A percentile compares a stretch with the other conserved stretches of the same genome.
phyloP scores from a whole-genome alignment of 2,329 filamentous ascomycete genomes.

The Xylaria sp. region DNA sequence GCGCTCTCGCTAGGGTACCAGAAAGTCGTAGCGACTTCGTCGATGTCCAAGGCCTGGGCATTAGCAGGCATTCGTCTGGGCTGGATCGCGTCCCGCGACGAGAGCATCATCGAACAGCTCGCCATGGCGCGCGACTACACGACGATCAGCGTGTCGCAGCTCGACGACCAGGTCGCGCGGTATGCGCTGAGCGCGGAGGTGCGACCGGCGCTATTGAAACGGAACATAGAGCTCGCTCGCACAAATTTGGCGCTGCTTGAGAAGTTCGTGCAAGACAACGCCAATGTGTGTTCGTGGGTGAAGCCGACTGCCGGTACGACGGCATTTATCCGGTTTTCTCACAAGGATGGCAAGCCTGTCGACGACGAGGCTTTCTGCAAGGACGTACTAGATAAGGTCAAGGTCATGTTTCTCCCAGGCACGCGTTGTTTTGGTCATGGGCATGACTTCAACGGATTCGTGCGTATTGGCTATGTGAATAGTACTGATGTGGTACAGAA shows the following conservation, averaged over 20 bases:
- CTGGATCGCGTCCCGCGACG: constrained; percentile 79
- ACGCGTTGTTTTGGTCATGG: constrained; percentile 74
- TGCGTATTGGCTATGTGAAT: constrained; percentile 80
- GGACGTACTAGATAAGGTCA: constrained; percentile 72
- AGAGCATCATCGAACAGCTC: constrained; percentile 69
- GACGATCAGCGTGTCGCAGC: constrained; percentile 83
- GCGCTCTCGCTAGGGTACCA: constrained; percentile 77
- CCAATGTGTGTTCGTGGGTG: constrained; percentile 70
- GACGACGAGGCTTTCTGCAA: constrained; percentile 79
- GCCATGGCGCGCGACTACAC: constrained; percentile 80
- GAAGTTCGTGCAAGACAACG: constrained; percentile 69
- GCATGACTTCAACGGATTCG: constrained; percentile 71
- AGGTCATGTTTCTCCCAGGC: constrained; percentile 80
- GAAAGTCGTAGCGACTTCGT: constrained; percentile 77
- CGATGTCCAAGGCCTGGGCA: constrained; percentile 86
- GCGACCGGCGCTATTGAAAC: constrained; percentile 56
- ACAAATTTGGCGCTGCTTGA: constrained; percentile 71
- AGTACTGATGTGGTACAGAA: constrained; percentile 74
- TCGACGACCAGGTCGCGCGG: constrained; percentile 81
- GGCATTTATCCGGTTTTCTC: constrained; percentile 76
- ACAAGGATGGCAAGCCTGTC: constrained; percentile 67
- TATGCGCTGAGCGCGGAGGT: constrained; percentile 72
- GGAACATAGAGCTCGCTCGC: constrained; percentile 70
- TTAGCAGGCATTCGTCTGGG: constrained; percentile 84
- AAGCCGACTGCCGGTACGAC: constrained; percentile 83